Evolutionary conservation across 352 stramenopile genomes (phyloP).

Genomic region (Globisporangium lucens): DNA sequence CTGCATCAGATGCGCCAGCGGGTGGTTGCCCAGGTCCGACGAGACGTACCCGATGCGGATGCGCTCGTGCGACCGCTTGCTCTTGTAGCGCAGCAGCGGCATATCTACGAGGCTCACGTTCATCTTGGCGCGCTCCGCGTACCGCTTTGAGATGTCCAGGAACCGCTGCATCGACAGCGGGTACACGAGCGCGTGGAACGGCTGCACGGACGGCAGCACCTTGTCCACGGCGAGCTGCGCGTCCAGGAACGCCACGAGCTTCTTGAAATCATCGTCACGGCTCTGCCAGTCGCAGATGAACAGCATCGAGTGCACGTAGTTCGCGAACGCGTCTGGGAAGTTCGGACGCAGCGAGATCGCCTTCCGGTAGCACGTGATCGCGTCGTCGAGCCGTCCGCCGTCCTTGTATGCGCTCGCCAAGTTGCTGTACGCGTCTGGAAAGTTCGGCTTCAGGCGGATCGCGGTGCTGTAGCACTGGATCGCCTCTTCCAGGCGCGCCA

Average conservation of each 20-base stretch:
- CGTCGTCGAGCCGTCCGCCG: constrained; percentile 83
- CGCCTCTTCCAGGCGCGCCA: constrained; percentile 84
- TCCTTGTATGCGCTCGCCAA: constrained; percentile 92
- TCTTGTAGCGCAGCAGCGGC: constrained; percentile 62
- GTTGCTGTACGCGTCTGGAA: constrained; percentile 91
- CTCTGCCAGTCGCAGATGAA: constrained; percentile 92
- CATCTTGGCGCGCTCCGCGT: constrained; percentile 81
- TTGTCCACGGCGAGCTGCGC: constrained; percentile 22
- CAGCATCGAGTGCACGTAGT: constrained; percentile 91
- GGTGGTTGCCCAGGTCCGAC: constrained; percentile 91
- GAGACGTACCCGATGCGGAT: constrained; percentile 89
- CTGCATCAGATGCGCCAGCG: constrained; percentile 90
- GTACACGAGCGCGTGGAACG: constrained; percentile 92
- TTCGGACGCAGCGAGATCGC: constrained; percentile 86
- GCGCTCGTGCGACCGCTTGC: constrained; percentile 61
- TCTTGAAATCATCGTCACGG: constrained; percentile 74
- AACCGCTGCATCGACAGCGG: constrained; percentile 77
- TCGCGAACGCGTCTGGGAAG: constrained; percentile 91
- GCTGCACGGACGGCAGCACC: constrained; percentile 85
- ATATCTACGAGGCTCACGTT: constrained; percentile 88
- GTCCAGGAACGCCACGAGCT: constrained; percentile 30
- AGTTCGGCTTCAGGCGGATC: constrained; percentile 87
- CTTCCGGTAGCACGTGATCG: constrained; percentile 92
- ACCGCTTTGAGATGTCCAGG: constrained; percentile 71
- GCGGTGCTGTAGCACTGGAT: constrained; percentile 89